Evolutionary conservation across 176 grass and related monocot genomes (phyloP).

Genomic region (Leersia perrieri): DNA sequence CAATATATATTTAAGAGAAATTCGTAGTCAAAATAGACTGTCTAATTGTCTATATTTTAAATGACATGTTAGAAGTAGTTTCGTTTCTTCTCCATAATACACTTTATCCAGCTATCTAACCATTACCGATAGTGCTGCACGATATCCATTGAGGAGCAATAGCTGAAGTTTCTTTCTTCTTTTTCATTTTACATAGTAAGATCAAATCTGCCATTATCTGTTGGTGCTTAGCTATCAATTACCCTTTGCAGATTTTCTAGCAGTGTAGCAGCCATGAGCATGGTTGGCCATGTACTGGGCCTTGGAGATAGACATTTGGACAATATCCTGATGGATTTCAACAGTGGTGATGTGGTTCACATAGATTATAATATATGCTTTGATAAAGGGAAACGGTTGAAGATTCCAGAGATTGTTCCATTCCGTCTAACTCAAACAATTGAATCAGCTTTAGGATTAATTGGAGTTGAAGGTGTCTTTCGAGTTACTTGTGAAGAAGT

Average conservation of each 20-base stretch:
- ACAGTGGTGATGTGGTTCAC: constrained; percentile 84
- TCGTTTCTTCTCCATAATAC: constrained; percentile 30
- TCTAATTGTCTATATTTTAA: not conserved
- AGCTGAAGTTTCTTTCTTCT: constrained; percentile 15
- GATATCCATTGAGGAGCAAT: constrained; percentile 5
- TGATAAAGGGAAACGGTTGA: constrained; percentile 95
- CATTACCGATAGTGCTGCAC: constrained; percentile 11
- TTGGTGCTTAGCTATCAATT: constrained; percentile 17
- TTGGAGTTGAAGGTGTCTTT: constrained; percentile 79
- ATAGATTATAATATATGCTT: constrained; percentile 99
- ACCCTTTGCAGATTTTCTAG: constrained; percentile 77
- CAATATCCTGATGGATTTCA: constrained; percentile 97
- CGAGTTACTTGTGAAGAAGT: constrained; percentile 82
- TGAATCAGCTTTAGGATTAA: constrained; percentile 91
- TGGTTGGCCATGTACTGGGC: constrained; percentile 89
- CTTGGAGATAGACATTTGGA: constrained; percentile 97
- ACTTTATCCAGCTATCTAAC: not conserved
- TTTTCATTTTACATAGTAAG: not conserved
- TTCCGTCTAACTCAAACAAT: constrained; percentile 96
- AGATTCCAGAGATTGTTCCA: constrained; percentile 98
- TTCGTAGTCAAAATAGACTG: not conserved
- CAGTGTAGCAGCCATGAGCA: constrained; percentile 92
- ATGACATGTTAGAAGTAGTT: not conserved
- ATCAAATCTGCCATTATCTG: not conserved
- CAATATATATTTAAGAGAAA: not conserved